These are phyloP conservation scores for Torulaspora indica DNA, from an alignment of 805 yeast species.

Conservation along the genomic window DNA sequence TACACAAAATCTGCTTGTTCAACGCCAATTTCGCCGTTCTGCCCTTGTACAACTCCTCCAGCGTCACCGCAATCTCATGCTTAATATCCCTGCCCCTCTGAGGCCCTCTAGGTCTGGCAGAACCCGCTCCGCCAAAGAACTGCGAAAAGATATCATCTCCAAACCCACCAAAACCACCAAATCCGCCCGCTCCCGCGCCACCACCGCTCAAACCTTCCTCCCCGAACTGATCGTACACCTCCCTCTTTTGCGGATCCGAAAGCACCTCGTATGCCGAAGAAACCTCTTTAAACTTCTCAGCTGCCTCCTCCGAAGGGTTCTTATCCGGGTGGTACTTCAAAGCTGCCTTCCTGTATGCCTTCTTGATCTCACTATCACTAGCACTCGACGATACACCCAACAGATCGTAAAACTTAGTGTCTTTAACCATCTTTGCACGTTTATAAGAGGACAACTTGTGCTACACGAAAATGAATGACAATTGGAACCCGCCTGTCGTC, in stretches of 20 bases:
- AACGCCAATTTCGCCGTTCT: slow-evolving; percentile 90
- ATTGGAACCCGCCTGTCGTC: not conserved
- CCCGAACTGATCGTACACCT: slow-evolving; percentile 83
- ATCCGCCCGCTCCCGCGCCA: slow-evolving; percentile 66
- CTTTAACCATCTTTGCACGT: slow-evolving; percentile 60
- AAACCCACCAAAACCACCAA: slow-evolving; percentile 43
- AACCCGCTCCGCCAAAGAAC: slow-evolving; percentile 78
- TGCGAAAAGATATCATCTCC: slow-evolving; percentile 48
- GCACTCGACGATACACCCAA: slow-evolving; percentile 71
- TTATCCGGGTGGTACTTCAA: slow-evolving; percentile 81
- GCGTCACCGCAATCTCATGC: slow-evolving; percentile 76
- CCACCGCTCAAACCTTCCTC: slow-evolving; percentile 85
- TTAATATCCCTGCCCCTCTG: slow-evolving; percentile 85
- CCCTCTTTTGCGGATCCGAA: slow-evolving; percentile 84
- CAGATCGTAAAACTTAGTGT: slow-evolving; percentile 69
- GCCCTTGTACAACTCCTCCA: slow-evolving; percentile 93
- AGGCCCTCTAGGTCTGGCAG: slow-evolving; percentile 75
- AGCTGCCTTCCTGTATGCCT: slow-evolving; percentile 78
- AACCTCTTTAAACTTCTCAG: slow-evolving; percentile 90
- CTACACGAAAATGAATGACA: not conserved
- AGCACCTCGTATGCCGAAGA: slow-evolving; percentile 86
- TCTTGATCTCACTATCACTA: slow-evolving; percentile 65
- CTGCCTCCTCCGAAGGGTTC: slow-evolving; percentile 76
- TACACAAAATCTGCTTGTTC: slow-evolving; percentile 86
- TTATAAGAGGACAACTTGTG: slow-evolving; percentile 16